Evolutionary conservation across 169 alveolate species (phyloP), one percentile per base, ranked within the genome.

Genomic region (Babesia sp.): DNA sequence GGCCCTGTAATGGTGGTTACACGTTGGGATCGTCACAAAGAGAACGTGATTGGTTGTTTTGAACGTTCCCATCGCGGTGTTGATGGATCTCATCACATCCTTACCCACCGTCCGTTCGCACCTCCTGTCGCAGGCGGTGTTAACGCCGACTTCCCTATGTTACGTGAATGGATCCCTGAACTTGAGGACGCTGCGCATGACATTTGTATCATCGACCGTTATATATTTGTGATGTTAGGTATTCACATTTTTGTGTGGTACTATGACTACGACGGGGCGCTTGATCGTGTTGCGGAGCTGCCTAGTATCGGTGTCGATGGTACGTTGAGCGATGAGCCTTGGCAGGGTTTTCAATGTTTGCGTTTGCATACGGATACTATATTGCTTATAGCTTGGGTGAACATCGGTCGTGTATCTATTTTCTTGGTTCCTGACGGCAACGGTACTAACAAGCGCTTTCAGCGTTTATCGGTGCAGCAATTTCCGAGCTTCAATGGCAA

Each of bases 1-100:
- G 82, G 83, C 39, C 61, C 87, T n/a, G 56, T 79, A 7, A 60
- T 29, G 29, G 83, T 79, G 14, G 57, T 57, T 7, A 70, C 87
- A 12, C 75, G 45, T n/a, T 79, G 87, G 87, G 87, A 79, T 36
- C 8, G 58, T 14, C 48, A 44, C 14, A 14, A 22, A 28, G 51
- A 33, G 12, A 28, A 12, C n/a, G 6, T 7, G 24, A 50, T 29
- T 22, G 1, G 8, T 7, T 2, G 3, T 26, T 45, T 31, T 1
- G 46, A 46, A 11, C 63, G 51, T 2, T 34, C 53, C 4, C 45
- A 61, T 28, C 66, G 33, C 33, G 51, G 51, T 39, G n/a, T 9
- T 9, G 61, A 54, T n/a, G 22, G 36, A 22, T 54, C 41, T 7
- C 41, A 54, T 22, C 61, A 54, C 22, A 11, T 22, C 41, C 41